Conservation (phyloP, 257 asterid genomes). For the Nicotiana tabacum region DNA sequence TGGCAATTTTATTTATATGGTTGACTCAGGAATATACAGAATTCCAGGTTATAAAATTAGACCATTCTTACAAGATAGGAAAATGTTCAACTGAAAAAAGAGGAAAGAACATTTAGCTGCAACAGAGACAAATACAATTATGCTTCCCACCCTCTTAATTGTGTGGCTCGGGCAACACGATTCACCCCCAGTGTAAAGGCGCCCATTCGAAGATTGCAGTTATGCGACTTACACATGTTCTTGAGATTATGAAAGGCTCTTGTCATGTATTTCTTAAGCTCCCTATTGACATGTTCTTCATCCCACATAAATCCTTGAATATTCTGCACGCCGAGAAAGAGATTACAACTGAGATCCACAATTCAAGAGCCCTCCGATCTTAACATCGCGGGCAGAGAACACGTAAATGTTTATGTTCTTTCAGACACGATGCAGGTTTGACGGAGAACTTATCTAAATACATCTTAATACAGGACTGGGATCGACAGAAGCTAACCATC, state of each 20-base stretch:
- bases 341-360: neutral
- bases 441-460: neutral
- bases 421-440: neutral
- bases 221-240: conserved; percentile 54
- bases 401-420: neutral
- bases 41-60: neutral
- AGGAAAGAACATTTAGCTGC: neutral
- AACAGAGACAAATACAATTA: conserved; percentile 1
- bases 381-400: neutral
- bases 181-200: conserved; percentile 78
- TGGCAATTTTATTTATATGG: too few relatives aligned
- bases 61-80: neutral
- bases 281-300: conserved; percentile 70
- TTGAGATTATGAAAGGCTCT: conserved; percentile 65
- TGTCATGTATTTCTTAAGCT: conserved; percentile 75
- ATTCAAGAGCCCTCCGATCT: neutral
- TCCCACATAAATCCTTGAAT: conserved; percentile 96
- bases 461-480: too few relatives aligned
- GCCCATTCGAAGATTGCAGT: conserved; percentile 93
- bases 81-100: neutral
- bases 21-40: neutral
- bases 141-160: conserved; percentile 88
- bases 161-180: conserved; percentile 85
- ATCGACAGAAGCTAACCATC: neutral
- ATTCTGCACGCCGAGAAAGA: conserved; percentile 37